Percentiles rank a stretch among this genome's conserved stretches.
These are phyloP conservation scores for Boletus rufocinnamomeus DNA, from an alignment of 768 basidiomycete genomes.

Conservation along the genomic window DNA sequence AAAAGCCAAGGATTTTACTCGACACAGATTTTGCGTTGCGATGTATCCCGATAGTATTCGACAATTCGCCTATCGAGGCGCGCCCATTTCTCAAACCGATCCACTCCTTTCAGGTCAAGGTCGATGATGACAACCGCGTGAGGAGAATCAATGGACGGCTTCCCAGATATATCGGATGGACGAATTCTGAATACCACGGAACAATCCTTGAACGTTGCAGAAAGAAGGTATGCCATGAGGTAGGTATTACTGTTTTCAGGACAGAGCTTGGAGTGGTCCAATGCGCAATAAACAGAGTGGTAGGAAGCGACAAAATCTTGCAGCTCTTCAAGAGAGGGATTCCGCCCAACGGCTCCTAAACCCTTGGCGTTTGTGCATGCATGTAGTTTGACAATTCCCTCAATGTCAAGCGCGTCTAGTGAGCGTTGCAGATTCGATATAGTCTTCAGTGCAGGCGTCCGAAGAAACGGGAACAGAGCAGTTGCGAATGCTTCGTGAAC, in stretches of 20 bases:
- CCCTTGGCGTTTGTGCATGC: slow-evolving; percentile 5
- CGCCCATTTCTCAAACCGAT: slow-evolving; percentile 69
- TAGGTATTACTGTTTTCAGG: slow-evolving; percentile 58
- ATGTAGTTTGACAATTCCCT: slow-evolving; percentile 61
- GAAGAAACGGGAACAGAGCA: slow-evolving; percentile 47
- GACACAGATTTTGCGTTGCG: slow-evolving; percentile 22
- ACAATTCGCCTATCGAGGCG: slow-evolving; percentile 72
- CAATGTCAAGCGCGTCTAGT: slow-evolving; percentile 84
- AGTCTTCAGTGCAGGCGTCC: slow-evolving; percentile 52
- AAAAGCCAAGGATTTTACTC: slow-evolving; percentile 13
- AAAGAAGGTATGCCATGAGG: slow-evolving; percentile 76
- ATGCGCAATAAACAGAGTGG: slow-evolving; percentile 35
- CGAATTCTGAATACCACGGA: slow-evolving; percentile 58
- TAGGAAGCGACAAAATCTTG: slow-evolving; percentile 59
- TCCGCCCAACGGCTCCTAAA: slow-evolving; percentile 37
- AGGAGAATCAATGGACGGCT: slow-evolving; percentile 33
- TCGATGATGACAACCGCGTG: slow-evolving; percentile 73
- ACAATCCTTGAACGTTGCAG: slow-evolving; percentile 97
- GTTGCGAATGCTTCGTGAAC: slow-evolving; percentile 55
- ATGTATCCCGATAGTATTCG: slow-evolving; percentile 36
- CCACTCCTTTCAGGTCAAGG: slow-evolving; percentile 76
- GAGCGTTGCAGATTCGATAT: slow-evolving; percentile 68
- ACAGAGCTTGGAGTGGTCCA: slow-evolving; percentile 42
- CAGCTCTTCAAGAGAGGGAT: slow-evolving; percentile 71
- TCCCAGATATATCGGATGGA: slow-evolving; percentile 7